Conservation (phyloP, 352 stramenopile species). For the Phytophthora fragariaefolia region DNA sequence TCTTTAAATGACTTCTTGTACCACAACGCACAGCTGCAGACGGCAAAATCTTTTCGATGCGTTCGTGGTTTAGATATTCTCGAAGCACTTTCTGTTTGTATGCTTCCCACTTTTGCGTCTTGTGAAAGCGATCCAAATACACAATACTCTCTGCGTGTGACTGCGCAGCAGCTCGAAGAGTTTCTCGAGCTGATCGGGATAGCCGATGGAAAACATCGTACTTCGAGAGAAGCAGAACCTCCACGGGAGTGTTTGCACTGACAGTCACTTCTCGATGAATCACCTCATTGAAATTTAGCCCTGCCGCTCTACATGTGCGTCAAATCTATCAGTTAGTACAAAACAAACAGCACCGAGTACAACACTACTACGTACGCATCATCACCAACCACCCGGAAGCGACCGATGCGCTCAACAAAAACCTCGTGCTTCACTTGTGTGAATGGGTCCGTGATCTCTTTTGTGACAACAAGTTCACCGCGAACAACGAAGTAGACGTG, state of each 20-base stretch:
- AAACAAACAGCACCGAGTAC: not conserved
- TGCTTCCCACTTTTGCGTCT: slow-evolving; percentile 68
- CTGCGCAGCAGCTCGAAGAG: slow-evolving; percentile 50
- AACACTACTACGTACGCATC: slow-evolving; percentile 61
- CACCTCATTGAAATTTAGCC: slow-evolving; percentile 68
- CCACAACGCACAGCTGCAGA: slow-evolving; percentile 2
- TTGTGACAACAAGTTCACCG: slow-evolving; percentile 64
- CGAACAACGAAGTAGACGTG: slow-evolving; percentile 80
- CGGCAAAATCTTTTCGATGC: slow-evolving; percentile 56
- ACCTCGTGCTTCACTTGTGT: slow-evolving; percentile 40
- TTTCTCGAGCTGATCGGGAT: slow-evolving; percentile 61
- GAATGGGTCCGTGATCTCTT: slow-evolving; percentile 53
- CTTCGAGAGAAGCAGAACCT: slow-evolving; percentile 76
- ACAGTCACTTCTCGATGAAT: slow-evolving; percentile 70
- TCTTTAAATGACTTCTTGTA: slow-evolving; percentile 11
- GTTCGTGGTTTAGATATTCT: slow-evolving; percentile 54
- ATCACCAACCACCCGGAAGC: slow-evolving; percentile 68
- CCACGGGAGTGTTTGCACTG: slow-evolving; percentile 69
- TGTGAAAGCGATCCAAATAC: slow-evolving; percentile 75
- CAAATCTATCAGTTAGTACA: not conserved
- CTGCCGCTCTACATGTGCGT: slow-evolving; percentile 49
- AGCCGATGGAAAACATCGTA: slow-evolving; percentile 84
- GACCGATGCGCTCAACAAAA: slow-evolving; percentile 66
- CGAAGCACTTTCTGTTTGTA: slow-evolving; percentile 61
- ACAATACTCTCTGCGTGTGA: slow-evolving; percentile 58